Evolutionary conservation across 1,284 basidiomycete species (phyloP).

Genomic region (Apiotrichum mycotoxinovorans): DNA sequence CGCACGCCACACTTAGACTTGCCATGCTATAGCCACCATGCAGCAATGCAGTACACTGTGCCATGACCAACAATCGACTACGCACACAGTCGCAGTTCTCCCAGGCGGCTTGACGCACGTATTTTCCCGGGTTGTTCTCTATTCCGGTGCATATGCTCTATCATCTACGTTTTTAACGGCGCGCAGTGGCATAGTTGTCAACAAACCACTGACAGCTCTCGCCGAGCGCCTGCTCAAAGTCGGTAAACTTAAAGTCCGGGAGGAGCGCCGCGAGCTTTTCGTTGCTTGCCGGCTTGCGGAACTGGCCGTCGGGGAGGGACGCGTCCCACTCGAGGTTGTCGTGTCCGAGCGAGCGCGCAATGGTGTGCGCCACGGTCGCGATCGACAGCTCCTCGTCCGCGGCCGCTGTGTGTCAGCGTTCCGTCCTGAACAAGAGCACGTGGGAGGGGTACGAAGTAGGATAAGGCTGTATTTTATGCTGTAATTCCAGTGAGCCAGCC

Average conservation of each 20-base stretch:
- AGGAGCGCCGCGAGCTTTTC: conserved; percentile 68
- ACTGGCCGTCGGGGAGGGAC: conserved; percentile 70
- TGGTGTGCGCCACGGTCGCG: conserved; percentile 74
- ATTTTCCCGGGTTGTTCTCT: too few species aligned
- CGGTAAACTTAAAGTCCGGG: conserved; percentile 69
- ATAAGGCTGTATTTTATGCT: too few species aligned
- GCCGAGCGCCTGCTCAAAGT: conserved; percentile 69
- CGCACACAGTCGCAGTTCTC: too few species aligned
- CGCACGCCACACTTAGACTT: too few species aligned
- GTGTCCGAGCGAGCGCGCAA: conserved; percentile 73
- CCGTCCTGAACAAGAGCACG: too few species aligned
- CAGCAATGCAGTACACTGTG: too few species aligned
- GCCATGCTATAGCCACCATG: too few species aligned
- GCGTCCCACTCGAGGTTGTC: conserved; percentile 48
- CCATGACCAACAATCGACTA: too few species aligned
- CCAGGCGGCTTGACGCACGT: too few species aligned
- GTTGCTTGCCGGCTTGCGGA: conserved; percentile 90
- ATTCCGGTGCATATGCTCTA: too few species aligned
- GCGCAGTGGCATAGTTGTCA: conserved; percentile 58
- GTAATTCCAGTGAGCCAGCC: too few species aligned
- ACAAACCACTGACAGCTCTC: conserved; percentile 75
- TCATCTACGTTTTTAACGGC: not conserved
- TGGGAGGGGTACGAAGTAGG: not conserved
- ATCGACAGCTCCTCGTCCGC: conserved; percentile 88
- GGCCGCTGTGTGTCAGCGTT: not conserved